phyloP scores from a whole-genome alignment of 305 asterid genomes.

The Rubia balearica region DNA sequence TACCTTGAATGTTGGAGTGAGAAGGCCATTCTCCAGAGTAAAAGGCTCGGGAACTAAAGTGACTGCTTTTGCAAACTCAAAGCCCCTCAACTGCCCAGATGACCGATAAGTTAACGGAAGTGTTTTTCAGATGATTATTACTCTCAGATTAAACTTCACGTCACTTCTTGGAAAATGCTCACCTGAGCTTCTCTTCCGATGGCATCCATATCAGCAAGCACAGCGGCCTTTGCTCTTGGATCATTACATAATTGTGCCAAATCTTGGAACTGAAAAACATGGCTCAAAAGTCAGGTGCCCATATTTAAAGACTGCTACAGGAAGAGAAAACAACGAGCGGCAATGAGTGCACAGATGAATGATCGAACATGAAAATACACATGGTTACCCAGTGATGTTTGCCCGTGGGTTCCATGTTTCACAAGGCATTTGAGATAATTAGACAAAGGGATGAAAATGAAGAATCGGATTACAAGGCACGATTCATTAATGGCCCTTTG shows the following conservation, averaged over 20 bases:
- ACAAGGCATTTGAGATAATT: too few species aligned
- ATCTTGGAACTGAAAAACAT: slow-evolving; percentile 52
- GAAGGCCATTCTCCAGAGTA: slow-evolving; percentile 79
- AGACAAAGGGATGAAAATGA: too few species aligned
- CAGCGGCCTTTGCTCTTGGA: slow-evolving; percentile 79
- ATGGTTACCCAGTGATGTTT: too few species aligned
- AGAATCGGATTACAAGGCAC: background rate
- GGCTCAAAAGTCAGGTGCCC: background rate
- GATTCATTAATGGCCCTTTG: background rate
- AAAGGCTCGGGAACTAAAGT: slow-evolving; percentile 83
- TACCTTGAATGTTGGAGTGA: slow-evolving; percentile 98
- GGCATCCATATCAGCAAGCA: slow-evolving; percentile 89
- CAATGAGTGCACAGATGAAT: too few species aligned
- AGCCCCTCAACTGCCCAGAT: slow-evolving; percentile 72
- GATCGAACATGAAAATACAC: too few species aligned
- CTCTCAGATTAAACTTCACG: background rate
- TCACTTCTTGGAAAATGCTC: slow-evolving; percentile 1
- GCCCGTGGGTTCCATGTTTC: too few species aligned
- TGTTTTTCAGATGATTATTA: background rate
- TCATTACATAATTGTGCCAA: slow-evolving; percentile 67
- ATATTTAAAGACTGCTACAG: background rate
- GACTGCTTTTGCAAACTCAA: slow-evolving; percentile 80
- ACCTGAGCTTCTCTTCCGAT: slow-evolving; percentile 91
- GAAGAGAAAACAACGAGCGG: too few species aligned
- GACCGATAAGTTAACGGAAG: slow-evolving; percentile 7